Evolutionary conservation across 2,329 filamentous ascomycete species (phyloP).

Genomic region (Tolypocladium amazonense): DNA sequence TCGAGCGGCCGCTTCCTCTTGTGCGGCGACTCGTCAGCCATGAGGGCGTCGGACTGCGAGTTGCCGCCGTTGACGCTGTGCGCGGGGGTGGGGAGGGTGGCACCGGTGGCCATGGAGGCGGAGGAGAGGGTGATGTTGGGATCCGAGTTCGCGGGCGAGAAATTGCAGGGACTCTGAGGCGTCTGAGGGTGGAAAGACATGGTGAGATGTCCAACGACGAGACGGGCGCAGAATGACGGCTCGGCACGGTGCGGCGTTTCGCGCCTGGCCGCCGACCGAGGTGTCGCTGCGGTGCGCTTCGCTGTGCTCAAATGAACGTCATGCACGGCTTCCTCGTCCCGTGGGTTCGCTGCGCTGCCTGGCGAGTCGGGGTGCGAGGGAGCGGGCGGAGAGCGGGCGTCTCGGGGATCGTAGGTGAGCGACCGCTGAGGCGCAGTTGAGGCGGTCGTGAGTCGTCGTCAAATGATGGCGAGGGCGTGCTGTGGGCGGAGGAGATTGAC

Average conservation of each 20-base stretch:
- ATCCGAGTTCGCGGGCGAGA: slow-evolving; percentile 41
- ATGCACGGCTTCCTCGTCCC: too few relatives aligned
- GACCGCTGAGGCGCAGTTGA: too few relatives aligned
- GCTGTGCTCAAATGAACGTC: too few relatives aligned
- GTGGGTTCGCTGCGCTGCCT: too few relatives aligned
- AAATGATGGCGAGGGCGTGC: not conserved
- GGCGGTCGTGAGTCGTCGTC: too few relatives aligned
- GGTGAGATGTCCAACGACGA: slow-evolving; percentile 19
- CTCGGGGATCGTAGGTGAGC: too few relatives aligned
- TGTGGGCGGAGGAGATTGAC: not conserved
- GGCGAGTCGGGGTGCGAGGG: too few relatives aligned
- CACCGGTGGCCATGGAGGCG: slow-evolving; percentile 34
- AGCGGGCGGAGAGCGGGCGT: too few relatives aligned
- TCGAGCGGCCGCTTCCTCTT: slow-evolving; percentile 53
- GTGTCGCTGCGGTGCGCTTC: too few relatives aligned
- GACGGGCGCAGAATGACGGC: not conserved
- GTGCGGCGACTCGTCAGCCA: slow-evolving; percentile 42
- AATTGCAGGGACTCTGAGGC: slow-evolving; percentile 56
- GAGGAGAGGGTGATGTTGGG: slow-evolving; percentile 37
- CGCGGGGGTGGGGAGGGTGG: slow-evolving; percentile 49
- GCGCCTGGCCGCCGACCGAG: slow-evolving; percentile 6
- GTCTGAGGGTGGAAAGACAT: slow-evolving; percentile 60
- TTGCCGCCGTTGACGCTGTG: slow-evolving; percentile 50
- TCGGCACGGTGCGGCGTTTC: slow-evolving; percentile 13
- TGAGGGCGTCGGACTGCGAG: slow-evolving; percentile 32